These are phyloP conservation scores for Xanthoconium purpureum DNA, from an alignment of 768 basidiomycete species.

Conservation along the genomic window DNA sequence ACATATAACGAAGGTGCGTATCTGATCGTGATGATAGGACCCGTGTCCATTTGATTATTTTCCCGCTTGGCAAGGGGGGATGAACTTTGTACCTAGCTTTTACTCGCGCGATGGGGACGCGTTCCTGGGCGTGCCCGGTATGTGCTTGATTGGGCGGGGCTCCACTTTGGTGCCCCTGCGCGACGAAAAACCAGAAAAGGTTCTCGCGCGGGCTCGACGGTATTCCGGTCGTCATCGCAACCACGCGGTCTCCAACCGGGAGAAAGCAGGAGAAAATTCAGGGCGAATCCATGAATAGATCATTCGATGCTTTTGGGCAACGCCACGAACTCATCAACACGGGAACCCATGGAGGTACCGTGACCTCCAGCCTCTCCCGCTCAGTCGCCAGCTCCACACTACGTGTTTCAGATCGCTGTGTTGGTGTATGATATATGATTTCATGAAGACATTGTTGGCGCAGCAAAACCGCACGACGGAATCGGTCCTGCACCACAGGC, in stretches of 20 bases:
- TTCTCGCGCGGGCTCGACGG: constrained; percentile 29
- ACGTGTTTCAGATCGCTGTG: constrained; percentile 4
- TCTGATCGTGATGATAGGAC: constrained; percentile 7
- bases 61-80: not conserved
- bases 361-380: no score
- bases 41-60: constrained; percentile 4
- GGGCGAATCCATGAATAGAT: not conserved
- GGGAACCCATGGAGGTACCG: no score
- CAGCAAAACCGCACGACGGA: not conserved
- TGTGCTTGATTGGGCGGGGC: constrained; percentile 1
- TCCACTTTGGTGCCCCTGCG: not conserved
- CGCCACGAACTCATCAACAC: no score
- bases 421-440: no score
- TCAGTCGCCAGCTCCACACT: no score
- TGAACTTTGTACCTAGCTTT: constrained; percentile 21
- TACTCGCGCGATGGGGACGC: not conserved
- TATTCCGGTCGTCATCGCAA: constrained; percentile 33
- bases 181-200: constrained; percentile 11
- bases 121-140: constrained; percentile 4
- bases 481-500: not conserved
- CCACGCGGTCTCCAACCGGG: constrained; percentile 4
- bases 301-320: no score
- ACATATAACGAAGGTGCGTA: constrained; percentile 1
- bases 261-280: not conserved
- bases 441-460: not conserved